Percentiles rank a stretch among this genome's conserved stretches.
Evolutionary conservation across 2,329 filamentous ascomycete species (phyloP).

Genomic region (Penicillium sp.): DNA sequence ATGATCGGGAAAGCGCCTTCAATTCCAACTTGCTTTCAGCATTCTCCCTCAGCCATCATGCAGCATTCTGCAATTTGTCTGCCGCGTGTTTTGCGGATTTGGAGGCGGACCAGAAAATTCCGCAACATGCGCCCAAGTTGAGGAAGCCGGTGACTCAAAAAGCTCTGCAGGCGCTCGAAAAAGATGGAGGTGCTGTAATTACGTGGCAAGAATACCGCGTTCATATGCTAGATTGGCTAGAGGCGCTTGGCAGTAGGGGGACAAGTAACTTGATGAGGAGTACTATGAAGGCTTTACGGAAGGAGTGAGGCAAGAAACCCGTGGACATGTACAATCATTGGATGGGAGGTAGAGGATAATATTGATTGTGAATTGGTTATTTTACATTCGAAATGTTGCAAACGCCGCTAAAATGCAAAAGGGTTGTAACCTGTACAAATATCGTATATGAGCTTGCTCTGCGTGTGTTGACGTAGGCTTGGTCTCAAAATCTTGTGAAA

Average conservation of each 20-base stretch:
- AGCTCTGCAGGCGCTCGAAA: slow-evolving; percentile 61
- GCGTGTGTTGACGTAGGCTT: not conserved
- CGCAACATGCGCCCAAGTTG: slow-evolving; percentile 25
- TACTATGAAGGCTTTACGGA: slow-evolving; percentile 73
- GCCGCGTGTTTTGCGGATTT: slow-evolving; percentile 48
- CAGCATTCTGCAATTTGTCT: slow-evolving; percentile 46
- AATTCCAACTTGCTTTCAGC: slow-evolving; percentile 37
- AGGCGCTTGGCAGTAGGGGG: slow-evolving; percentile 62
- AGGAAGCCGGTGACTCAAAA: slow-evolving; percentile 64
- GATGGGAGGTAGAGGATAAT: not conserved
- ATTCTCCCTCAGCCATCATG: slow-evolving; percentile 51
- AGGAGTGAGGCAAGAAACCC: slow-evolving; percentile 24
- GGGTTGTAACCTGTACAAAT: slow-evolving; percentile 13
- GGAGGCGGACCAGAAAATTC: slow-evolving; percentile 44
- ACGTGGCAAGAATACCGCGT: slow-evolving; percentile 73
- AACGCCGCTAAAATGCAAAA: slow-evolving; percentile 11
- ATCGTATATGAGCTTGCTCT: slow-evolving; percentile 11
- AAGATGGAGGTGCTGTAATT: slow-evolving; percentile 63
- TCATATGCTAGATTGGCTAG: slow-evolving; percentile 67
- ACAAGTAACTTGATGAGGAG: slow-evolving; percentile 72
- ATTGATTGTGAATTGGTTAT: not conserved
- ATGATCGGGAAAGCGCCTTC: slow-evolving; percentile 31
- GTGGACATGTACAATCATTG: not conserved
- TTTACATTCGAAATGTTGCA: not conserved
- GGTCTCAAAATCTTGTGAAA: not conserved